A percentile compares a stretch with the other conserved stretches of the same genome.
Conservation (phyloP, 495 filamentous ascomycete species). For the Tirmania nivea region DNA sequence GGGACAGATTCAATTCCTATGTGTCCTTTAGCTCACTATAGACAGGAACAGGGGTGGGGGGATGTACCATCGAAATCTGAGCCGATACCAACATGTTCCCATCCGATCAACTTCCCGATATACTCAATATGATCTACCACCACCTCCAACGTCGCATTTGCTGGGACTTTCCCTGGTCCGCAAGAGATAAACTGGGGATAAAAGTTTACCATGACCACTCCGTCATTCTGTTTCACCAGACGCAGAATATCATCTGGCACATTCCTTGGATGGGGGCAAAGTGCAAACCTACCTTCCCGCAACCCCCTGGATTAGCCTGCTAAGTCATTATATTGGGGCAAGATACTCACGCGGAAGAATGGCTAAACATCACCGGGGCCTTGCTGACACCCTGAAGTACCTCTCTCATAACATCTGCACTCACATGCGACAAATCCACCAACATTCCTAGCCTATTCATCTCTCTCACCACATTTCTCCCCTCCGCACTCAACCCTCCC, state of each 20-base stretch:
- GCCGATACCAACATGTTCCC: slow-evolving; percentile 51
- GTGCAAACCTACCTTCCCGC: slow-evolving; percentile 21
- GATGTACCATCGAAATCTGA: slow-evolving; percentile 49
- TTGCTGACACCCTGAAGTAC: slow-evolving; percentile 31
- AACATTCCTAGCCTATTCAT: slow-evolving; percentile 71
- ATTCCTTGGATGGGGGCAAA: slow-evolving; percentile 51
- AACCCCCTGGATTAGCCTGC: no score
- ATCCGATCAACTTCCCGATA: slow-evolving; percentile 48
- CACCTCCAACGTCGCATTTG: slow-evolving; percentile 51
- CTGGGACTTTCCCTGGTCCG: slow-evolving; percentile 30
- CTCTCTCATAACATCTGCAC: slow-evolving; percentile 47
- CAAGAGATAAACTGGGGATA: slow-evolving; percentile 61
- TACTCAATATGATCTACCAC: slow-evolving; percentile 56
- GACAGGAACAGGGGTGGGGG: background rate
- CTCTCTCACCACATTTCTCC: slow-evolving; percentile 43
- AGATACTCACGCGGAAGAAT: slow-evolving; percentile 32
- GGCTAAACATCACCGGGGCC: slow-evolving; percentile 55
- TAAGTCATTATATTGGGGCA: background rate
- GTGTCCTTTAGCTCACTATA: no score
- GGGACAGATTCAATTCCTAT: slow-evolving; percentile 29
- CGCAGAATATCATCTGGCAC: slow-evolving; percentile 49
- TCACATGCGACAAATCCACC: slow-evolving; percentile 49
- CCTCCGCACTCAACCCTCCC: slow-evolving; percentile 46
- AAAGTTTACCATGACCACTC: slow-evolving; percentile 61
- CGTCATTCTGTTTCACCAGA: slow-evolving; percentile 35